Base-by-base conservation (phyloP, 2,329 filamentous ascomycete species). In the Bipolaris cookei region DNA sequence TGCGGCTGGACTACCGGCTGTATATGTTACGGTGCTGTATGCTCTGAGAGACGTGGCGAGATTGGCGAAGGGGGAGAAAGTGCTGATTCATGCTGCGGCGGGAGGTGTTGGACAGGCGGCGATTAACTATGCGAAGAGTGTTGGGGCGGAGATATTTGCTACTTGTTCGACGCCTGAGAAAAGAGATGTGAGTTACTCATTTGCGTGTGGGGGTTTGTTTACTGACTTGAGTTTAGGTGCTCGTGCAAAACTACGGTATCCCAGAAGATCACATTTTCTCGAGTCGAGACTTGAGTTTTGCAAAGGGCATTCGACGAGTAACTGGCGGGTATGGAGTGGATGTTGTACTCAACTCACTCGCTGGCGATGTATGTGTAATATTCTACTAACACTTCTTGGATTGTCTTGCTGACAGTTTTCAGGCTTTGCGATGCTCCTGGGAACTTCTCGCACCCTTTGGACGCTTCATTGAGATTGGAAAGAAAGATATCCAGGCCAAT, bases 361-460 rank as follows among this genome's bases (percentile, higher is more conserved):
- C 46, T 8, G 46, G 46, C 21, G 58, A 49, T 48, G 45, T 48
- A 28, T 13, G 45, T 48, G 3, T 14, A 48, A 2, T 4, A 20
- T 21, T 3, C 1, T 20, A 1, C 44, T 2, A 13, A 45, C 1
- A 18, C 10, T 21, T 18, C 5, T 6, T 32, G 10, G 10, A 10
- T n/a, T 14, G 5, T n/a, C 3, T 28, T 2, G 3, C 45, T 48
- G 4, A 48, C 45, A 28, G 28, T 28, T 18, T 8, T 10, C 7
- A 69, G n/a, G 37, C 58, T 3, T 55, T 73, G 8, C 53, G 56
- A 16, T 74, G 74, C 0, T 79, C 76, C 0, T 84, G 79, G 80
- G 61, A 74, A 6, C 80, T 78, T 35, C 69, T 83, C 1, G 80
- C 80, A 1, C 35, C 54, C 25, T 58, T 48, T 28, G 63, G 63